phyloP scores from a whole-genome alignment of 139 green algal genomes.

The Volvox africanus region DNA sequence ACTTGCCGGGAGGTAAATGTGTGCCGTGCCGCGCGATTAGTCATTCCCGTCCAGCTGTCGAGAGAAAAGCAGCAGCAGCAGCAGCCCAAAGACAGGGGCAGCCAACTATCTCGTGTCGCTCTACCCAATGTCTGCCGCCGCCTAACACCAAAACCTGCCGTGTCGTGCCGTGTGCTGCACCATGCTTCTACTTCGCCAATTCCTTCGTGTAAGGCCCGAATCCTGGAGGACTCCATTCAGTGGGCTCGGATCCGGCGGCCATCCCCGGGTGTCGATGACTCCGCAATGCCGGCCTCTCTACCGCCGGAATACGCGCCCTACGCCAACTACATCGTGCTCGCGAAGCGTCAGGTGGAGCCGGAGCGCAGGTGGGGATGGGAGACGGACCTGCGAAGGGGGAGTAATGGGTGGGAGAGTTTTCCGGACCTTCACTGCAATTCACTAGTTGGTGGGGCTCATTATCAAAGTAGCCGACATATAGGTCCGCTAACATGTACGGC shows the following conservation, averaged over 20 bases:
- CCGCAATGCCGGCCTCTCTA: neutral
- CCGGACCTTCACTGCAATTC: neutral
- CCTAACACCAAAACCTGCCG: too few species aligned
- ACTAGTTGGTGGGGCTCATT: neutral
- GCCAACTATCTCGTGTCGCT: too few species aligned
- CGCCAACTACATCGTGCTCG: neutral
- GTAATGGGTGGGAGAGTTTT: neutral
- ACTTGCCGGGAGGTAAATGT: too few species aligned
- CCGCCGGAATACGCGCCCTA: conserved; percentile 25
- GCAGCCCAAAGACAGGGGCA: too few species aligned
- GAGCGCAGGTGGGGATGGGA: neutral
- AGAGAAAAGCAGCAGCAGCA: neutral
- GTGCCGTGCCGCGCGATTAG: too few species aligned
- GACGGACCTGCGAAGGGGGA: neutral
- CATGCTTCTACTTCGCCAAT: too few species aligned
- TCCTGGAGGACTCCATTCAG: conserved; percentile 33
- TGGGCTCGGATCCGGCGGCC: conserved; percentile 36
- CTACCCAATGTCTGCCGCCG: too few species aligned
- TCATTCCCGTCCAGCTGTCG: too few species aligned
- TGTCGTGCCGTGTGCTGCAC: too few species aligned
- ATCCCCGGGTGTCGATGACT: neutral
- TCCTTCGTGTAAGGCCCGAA: neutral
- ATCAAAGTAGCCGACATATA: too few species aligned
- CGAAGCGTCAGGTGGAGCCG: neutral
- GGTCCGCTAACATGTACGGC: too few species aligned